Conservation (phyloP, 495 filamentous ascomycete species). For the Penicillium turbatum region DNA sequence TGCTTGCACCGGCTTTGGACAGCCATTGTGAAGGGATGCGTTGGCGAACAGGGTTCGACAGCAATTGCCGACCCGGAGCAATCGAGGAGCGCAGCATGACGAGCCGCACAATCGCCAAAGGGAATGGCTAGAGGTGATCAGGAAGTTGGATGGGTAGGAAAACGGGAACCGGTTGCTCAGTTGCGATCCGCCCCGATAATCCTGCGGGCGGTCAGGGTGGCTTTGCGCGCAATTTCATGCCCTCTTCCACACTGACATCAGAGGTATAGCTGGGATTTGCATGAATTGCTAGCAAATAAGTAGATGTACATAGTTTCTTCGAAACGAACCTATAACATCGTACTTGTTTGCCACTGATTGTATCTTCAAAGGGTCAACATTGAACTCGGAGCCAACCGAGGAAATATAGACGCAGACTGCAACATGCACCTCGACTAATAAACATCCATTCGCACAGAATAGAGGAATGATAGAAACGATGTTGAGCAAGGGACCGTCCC, state of each 20-base stretch:
- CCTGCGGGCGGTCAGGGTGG: constrained; percentile 33
- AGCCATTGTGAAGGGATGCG: constrained; percentile 46
- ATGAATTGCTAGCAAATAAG: neutral
- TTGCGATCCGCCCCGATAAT: constrained; percentile 45
- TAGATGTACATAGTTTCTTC: no score
- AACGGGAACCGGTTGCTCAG: constrained; percentile 37
- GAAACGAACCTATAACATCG: no score
- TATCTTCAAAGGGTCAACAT: neutral
- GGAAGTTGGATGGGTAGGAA: constrained; percentile 33
- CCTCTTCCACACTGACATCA: neutral
- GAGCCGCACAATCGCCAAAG: constrained; percentile 42
- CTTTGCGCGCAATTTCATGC: constrained; percentile 13
- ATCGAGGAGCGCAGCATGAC: constrained; percentile 50
- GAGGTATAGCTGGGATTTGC: neutral
- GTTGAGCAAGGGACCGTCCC: no score
- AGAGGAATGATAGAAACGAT: neutral
- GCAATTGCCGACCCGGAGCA: constrained; percentile 42
- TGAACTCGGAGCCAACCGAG: no score
- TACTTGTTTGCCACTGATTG: no score
- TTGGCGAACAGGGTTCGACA: constrained; percentile 42
- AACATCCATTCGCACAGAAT: no score
- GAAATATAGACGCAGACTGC: no score
- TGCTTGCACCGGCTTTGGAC: constrained; percentile 40
- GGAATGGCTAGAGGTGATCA: constrained; percentile 24
- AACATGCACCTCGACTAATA: no score